These are phyloP conservation scores for Prunus persica DNA, from an alignment of 306 rosid species.

Conservation along the genomic window Prunus_persica_NCBIv2 NC_034013.1:11227501-11228000, in stretches of 20 bases:
- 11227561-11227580: slow-evolving; percentile 69
- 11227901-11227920: neutral
- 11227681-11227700: slow-evolving; percentile 62
- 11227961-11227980: slow-evolving; percentile 7
- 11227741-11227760: slow-evolving; percentile 63
- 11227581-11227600: slow-evolving; percentile 89
- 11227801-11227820: slow-evolving; percentile 82
- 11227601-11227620: slow-evolving; percentile 86
- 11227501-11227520: slow-evolving; percentile 65
- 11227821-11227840: slow-evolving; percentile 74
- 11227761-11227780: slow-evolving; percentile 79
- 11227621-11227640: slow-evolving; percentile 72
- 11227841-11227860: slow-evolving; percentile 77
- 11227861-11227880: slow-evolving; percentile 49
- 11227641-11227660: slow-evolving; percentile 77
- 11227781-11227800: slow-evolving; percentile 86
- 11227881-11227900: slow-evolving; percentile 38
- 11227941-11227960: neutral
- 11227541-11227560: slow-evolving; percentile 76
- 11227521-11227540: slow-evolving; percentile 50
- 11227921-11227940: neutral
- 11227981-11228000: neutral
- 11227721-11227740: slow-evolving; percentile 60
- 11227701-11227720: slow-evolving; percentile 48
- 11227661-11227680: slow-evolving; percentile 57